Evolutionary conservation across 2,329 filamentous ascomycete genomes (phyloP).

Genomic region (Emericellopsis atlantica): DNA sequence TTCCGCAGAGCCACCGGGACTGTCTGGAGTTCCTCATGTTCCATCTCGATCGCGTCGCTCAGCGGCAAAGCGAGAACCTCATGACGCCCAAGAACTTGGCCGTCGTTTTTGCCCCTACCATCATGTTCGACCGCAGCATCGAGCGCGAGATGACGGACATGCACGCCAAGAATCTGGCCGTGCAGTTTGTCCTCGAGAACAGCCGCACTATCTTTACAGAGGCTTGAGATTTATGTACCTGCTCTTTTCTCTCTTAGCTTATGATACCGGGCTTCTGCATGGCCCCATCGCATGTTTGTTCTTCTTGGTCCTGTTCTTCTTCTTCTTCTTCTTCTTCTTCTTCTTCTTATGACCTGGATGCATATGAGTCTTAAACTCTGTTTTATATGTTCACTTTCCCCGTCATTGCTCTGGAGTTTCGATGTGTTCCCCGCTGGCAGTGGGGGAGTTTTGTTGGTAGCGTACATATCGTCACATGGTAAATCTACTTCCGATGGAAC

Average conservation of each 20-base stretch:
- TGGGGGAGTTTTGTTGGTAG: not conserved
- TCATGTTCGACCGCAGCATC: constrained; percentile 83
- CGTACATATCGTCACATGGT: no score
- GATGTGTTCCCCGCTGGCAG: not conserved
- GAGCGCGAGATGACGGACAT: constrained; percentile 95
- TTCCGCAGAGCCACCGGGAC: constrained; percentile 76
- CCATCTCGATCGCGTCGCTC: constrained; percentile 79
- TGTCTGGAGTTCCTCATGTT: constrained; percentile 90
- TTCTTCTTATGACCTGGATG: constrained; percentile 1
- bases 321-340: not conserved
- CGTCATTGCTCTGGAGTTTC: constrained; percentile 5
- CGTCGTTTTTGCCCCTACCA: constrained; percentile 94
- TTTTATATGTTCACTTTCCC: not conserved
- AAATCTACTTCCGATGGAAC: no score
- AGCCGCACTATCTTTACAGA: constrained; percentile 67
- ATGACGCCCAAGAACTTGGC: constrained; percentile 96
- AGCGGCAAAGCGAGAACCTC: constrained; percentile 72
- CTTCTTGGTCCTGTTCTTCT: not conserved
- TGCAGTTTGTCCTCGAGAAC: constrained; percentile 90
- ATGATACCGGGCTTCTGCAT: not conserved
- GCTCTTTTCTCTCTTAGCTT: not conserved
- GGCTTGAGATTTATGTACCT: not conserved
- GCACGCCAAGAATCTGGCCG: constrained; percentile 79
- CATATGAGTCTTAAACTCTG: not conserved
- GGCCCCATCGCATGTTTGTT: constrained; percentile 1